phyloP scores from a whole-genome alignment of 192 early-diverging fungal species.

The Chytriomyces sp. region DNA sequence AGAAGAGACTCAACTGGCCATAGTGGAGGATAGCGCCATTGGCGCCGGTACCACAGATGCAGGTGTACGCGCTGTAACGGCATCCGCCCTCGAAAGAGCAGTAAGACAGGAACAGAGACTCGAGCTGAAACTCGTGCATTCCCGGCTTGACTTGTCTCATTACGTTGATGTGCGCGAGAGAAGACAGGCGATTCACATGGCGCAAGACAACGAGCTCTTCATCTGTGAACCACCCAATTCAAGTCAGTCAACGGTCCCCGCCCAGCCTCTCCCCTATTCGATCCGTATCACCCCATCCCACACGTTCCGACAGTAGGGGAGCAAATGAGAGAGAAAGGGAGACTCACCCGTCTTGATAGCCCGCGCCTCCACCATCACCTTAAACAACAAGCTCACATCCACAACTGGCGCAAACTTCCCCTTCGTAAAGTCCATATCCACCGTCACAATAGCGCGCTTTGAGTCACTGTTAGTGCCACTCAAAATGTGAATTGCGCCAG shows the following conservation, averaged over 20 bases:
- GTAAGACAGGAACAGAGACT: slow-evolving; percentile 78
- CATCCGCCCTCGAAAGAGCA: slow-evolving; percentile 61
- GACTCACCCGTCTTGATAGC: slow-evolving; percentile 66
- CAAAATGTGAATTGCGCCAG: slow-evolving; percentile 14
- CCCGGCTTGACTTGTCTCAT: slow-evolving; percentile 70
- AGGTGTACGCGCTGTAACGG: slow-evolving; percentile 71
- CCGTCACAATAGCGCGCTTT: slow-evolving; percentile 1
- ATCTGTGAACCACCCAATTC: slow-evolving; percentile 23
- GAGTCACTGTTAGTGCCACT: slow-evolving; percentile 23
- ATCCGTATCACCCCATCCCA: too few relatives aligned
- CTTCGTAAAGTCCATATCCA: not conserved
- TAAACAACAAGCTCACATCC: slow-evolving; percentile 35
- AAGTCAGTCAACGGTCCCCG: not conserved
- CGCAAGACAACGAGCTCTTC: slow-evolving; percentile 79
- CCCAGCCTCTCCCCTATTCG: not conserved
- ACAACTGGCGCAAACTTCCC: not conserved
- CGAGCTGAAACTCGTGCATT: slow-evolving; percentile 69
- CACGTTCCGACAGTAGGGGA: too few relatives aligned
- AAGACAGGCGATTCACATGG: slow-evolving; percentile 73
- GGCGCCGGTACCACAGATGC: slow-evolving; percentile 78
- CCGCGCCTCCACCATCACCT: slow-evolving; percentile 75
- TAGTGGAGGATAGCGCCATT: slow-evolving; percentile 85
- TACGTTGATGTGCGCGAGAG: slow-evolving; percentile 74
- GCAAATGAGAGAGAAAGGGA: not conserved
- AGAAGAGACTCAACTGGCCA: slow-evolving; percentile 63